Conservation (phyloP, 2,329 filamentous ascomycete genomes). For the Parastagonospora nodorum region DNA sequence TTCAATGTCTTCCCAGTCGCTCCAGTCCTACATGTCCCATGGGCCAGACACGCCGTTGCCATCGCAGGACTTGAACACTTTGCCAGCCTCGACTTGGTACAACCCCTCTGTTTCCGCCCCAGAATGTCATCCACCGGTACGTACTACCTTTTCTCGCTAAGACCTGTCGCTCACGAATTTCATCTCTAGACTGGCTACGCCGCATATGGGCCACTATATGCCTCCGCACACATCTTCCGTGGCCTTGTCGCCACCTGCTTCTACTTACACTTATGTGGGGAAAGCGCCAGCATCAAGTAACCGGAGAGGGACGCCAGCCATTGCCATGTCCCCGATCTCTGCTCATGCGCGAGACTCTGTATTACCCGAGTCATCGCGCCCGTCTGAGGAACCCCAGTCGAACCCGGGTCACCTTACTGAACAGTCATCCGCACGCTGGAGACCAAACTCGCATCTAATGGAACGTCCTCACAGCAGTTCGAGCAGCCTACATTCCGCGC, state of each 20-base stretch:
- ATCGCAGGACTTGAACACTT: constrained; percentile 27
- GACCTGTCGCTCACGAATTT: not conserved
- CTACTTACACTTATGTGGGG: constrained; percentile 28
- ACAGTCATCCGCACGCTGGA: constrained; percentile 13
- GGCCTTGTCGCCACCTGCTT: constrained; percentile 23
- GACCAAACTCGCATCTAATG: constrained; percentile 14
- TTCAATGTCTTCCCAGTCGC: constrained; percentile 40
- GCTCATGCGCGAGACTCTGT: constrained; percentile 35
- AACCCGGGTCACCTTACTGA: constrained; percentile 12
- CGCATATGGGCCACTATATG: constrained; percentile 39
- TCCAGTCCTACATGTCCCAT: constrained; percentile 36
- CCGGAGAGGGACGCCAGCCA: constrained; percentile 25
- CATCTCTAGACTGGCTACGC: constrained; percentile 28
- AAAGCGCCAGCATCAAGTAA: constrained; percentile 24
- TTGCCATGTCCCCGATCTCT: constrained; percentile 39
- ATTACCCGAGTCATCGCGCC: constrained; percentile 21
- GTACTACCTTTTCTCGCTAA: constrained; percentile 17
- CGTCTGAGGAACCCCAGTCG: constrained; percentile 26
- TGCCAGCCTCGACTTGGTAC: constrained; percentile 39
- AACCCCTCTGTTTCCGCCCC: constrained; percentile 34
- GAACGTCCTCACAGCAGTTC: constrained; percentile 50
- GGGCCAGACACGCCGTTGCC: constrained; percentile 33
- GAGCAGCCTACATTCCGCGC: constrained; percentile 48
- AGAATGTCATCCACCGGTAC: constrained; percentile 35
- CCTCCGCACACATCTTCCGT: constrained; percentile 38